These are phyloP conservation scores for Phytophthora cryptogea DNA, from an alignment of 352 stramenopile genomes.

Conservation along the genomic window DNA sequence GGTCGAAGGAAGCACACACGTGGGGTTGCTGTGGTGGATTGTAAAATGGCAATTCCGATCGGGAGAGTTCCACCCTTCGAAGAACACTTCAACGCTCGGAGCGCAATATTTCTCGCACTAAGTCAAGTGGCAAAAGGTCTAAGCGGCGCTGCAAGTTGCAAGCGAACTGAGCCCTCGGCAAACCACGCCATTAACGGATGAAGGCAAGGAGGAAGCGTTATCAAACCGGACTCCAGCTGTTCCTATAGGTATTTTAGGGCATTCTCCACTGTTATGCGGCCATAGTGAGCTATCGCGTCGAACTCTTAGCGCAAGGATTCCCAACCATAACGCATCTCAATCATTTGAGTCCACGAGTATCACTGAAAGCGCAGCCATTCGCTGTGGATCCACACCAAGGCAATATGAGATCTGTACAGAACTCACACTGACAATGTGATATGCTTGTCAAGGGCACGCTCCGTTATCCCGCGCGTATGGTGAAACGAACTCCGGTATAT, in stretches of 20 bases:
- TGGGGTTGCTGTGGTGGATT: neutral
- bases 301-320: neutral
- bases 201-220: neutral
- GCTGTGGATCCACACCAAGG: neutral
- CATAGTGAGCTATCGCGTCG: neutral
- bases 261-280: neutral
- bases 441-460: conserved; percentile 10
- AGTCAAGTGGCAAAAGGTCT: neutral
- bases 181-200: conserved; percentile 21
- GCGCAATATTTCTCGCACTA: neutral
- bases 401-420: conserved; percentile 8
- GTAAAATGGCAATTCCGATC: neutral
- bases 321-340: neutral
- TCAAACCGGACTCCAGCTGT: neutral
- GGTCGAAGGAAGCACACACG: neutral
- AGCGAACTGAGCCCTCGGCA: conserved; percentile 9
- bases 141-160: neutral
- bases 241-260: conserved; percentile 3
- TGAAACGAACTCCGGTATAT: neutral
- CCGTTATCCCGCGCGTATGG: conserved; percentile 1
- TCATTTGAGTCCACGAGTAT: neutral
- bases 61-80: neutral
- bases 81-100: neutral
- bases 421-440: conserved; percentile 11
- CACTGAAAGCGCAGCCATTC: conserved; percentile 2